A percentile compares a stretch with the other conserved stretches of the same genome.
Conservation (phyloP, 78 protist species). For the Dictyostelium intermedium region DNA sequence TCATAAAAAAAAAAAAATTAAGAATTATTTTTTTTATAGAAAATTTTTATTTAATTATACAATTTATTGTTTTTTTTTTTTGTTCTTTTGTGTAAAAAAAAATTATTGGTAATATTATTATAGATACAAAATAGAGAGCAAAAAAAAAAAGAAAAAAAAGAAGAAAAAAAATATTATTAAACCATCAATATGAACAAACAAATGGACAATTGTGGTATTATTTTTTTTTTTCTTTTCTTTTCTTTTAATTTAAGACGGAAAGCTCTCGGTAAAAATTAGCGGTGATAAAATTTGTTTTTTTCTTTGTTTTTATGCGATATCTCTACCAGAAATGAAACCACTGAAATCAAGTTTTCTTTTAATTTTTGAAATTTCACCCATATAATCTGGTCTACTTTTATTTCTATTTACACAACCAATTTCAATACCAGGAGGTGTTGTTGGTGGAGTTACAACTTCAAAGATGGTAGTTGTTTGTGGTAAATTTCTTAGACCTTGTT, state of each 20-base stretch:
- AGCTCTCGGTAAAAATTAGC: neutral
- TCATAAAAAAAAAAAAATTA: neutral
- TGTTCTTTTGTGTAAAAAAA: no score
- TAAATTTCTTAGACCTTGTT: neutral
- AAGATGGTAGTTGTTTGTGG: neutral
- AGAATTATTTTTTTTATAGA: no score
- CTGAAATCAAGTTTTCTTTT: neutral
- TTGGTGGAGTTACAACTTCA: neutral
- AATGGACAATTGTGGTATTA: neutral
- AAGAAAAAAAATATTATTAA: neutral
- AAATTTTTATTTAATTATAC: no score
- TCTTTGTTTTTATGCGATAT: neutral
- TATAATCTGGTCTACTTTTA: neutral
- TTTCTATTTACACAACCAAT: neutral
- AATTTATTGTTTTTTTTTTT: no score
- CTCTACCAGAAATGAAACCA: neutral
- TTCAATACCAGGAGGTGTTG: conserved; percentile 9
- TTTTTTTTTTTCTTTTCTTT: neutral
- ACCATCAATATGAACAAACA: neutral
- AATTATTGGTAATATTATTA: no score
- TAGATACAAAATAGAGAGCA: neutral
- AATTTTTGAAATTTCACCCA: neutral
- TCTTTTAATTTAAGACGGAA: neutral
- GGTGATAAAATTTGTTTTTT: neutral
- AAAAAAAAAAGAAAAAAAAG: neutral